Conservation (phyloP, 1,139 yeast species). For the Zygosaccharomyces pseudobailii region DNA sequence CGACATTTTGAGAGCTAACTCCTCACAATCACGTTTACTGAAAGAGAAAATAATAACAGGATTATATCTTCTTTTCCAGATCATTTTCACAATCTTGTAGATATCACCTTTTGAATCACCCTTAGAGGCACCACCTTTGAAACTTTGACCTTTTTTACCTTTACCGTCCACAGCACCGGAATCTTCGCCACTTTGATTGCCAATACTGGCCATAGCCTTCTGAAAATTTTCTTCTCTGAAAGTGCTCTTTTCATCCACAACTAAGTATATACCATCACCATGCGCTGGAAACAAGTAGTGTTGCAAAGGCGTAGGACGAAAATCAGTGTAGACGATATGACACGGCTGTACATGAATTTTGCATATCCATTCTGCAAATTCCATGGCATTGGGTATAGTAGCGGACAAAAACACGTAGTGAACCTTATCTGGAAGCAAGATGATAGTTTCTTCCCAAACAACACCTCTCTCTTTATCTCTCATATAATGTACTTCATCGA, state of each 20-base stretch:
- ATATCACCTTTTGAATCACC: constrained; percentile 86
- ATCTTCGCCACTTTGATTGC: constrained; percentile 80
- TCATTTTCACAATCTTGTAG: constrained; percentile 95
- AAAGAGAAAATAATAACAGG: constrained; percentile 98
- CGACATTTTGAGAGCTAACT: constrained; percentile 89
- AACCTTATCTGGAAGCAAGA: constrained; percentile 91
- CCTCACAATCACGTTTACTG: constrained; percentile 94
- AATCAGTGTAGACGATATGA: constrained; percentile 97
- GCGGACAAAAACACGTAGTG: constrained; percentile 86
- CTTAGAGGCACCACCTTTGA: constrained; percentile 69
- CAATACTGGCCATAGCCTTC: constrained; percentile 93
- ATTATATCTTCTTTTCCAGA: constrained; percentile 89
- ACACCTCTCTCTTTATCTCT: constrained; percentile 96
- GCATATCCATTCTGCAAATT: constrained; percentile 98
- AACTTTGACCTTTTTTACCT: constrained; percentile 80
- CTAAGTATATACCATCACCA: constrained; percentile 95
- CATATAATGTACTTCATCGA: constrained; percentile 95
- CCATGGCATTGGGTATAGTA: constrained; percentile 97
- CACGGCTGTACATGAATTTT: constrained; percentile 94
- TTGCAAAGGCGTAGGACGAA: constrained; percentile 97
- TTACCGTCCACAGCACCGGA: constrained; percentile 54
- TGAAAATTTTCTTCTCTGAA: constrained; percentile 97
- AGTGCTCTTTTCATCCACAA: constrained; percentile 93
- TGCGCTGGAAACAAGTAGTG: constrained; percentile 96
- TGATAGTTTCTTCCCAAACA: constrained; percentile 98